phyloP scores from a whole-genome alignment of 1,139 yeast species.

The Kodamaea derodonti region DNA sequence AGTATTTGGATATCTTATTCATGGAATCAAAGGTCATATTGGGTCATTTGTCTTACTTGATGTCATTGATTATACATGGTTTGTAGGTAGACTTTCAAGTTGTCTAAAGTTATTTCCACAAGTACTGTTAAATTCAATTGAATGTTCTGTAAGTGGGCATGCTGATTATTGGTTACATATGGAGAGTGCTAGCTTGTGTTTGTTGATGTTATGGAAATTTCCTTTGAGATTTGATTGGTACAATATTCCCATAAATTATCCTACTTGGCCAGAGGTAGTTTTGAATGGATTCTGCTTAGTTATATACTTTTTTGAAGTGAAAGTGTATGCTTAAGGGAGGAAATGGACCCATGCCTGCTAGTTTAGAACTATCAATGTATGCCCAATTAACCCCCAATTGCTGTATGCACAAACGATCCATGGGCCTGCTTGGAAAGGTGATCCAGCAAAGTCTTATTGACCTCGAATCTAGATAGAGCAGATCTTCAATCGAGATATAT shows the following conservation, averaged over 20 bases:
- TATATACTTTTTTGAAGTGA: no score
- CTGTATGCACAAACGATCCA: no score
- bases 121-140: slow-evolving; percentile 25
- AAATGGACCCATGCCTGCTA: no score
- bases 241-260: slow-evolving; percentile 23
- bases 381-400: no score
- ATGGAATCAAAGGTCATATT: background rate
- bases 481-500: no score
- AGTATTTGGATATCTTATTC: slow-evolving; percentile 3
- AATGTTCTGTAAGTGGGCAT: slow-evolving; percentile 15
- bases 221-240: slow-evolving; percentile 16
- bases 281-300: background rate
- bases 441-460: no score
- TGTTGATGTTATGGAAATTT: slow-evolving; percentile 8
- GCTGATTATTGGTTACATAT: slow-evolving; percentile 11
- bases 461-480: no score
- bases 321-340: no score
- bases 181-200: slow-evolving; percentile 9
- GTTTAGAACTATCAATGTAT: no score
- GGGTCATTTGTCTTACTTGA: slow-evolving; percentile 17
- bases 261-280: slow-evolving; percentile 15
- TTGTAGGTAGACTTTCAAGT: slow-evolving; percentile 15
- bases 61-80: slow-evolving; percentile 27
- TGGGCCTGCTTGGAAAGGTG: no score
- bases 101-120: slow-evolving; percentile 25